Evolutionary conservation across 306 rosid species (phyloP), one percentile per base, ranked within the genome.

Genomic region (Adenanthera pavonina): DNA sequence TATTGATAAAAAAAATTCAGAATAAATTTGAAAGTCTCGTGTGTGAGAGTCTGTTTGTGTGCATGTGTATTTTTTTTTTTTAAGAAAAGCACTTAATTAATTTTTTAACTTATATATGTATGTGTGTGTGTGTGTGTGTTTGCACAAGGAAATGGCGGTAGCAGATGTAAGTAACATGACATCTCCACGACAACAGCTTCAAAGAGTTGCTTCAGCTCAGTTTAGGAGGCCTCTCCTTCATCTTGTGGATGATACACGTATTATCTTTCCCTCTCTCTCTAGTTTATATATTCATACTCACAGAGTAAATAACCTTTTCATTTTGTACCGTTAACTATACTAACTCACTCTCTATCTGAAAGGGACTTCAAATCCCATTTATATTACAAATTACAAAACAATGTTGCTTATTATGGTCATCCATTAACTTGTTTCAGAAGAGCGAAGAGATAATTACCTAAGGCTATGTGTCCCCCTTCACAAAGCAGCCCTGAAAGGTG

Each of bases 401-500:
- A 20, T 20, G 2, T 54, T 57, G 16, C 43, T 40, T 35, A 57
- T 33, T 6, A 7, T 43, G 2, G 15, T n/a, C 12, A 20, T 38
- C 1, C 6, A 11, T 20, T 20, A 25, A 69, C 5, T 70, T 47
- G 59, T 47, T 47, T 20, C 57, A 70, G 75, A 47, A 12, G 57
- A 70, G 16, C 6, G 57, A 3, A 47, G 12, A 25, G 59, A 46
- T 0, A 47, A 25, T 0, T 70, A 70, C 75, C 56, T 47, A 0
- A 70, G 1, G 11, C 0, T 70, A 66, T 92, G 83, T 40, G 65
- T 87, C 36, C 90, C 90, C 7, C 82, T 87, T 16, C 38, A 77
- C 14, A 87, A 87, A 48, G 33, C 59, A 61, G 82, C 89, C 17
- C 9, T 78, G 60, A 57, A 30, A 44, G 87, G 87, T 46, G 80